A percentile compares a stretch with the other conserved stretches of the same genome.
phyloP scores from a whole-genome alignment of 192 early-diverging fungal species.

The Jimgerdemannia lactiflua region DNA sequence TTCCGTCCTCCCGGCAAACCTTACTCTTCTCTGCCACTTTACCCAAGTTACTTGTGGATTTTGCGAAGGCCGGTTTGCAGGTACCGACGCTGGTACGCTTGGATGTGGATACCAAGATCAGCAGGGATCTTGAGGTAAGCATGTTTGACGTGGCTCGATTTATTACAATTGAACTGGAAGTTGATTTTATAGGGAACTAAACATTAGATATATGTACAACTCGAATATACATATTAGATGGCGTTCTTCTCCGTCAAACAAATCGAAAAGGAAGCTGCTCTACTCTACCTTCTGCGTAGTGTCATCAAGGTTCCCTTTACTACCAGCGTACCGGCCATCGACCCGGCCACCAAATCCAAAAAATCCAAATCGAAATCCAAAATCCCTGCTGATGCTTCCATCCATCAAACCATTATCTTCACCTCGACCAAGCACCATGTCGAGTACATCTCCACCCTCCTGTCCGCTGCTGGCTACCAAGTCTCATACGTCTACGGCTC shows the following conservation, averaged over 20 bases:
- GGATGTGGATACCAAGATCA: conserved; percentile 95
- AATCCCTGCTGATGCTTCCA: conserved; percentile 19
- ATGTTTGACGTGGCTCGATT: neutral
- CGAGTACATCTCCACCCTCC: conserved; percentile 83
- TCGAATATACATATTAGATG: conserved; percentile 42
- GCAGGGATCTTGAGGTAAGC: conserved; percentile 80
- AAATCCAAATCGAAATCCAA: conserved; percentile 38
- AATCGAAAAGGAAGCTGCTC: conserved; percentile 86
- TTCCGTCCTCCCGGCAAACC: conserved; percentile 87
- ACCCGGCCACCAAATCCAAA: conserved; percentile 32
- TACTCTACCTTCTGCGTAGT: conserved; percentile 79
- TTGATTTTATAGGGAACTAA: too few relatives aligned
- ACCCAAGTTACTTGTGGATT: conserved; percentile 90
- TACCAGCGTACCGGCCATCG: conserved; percentile 35
- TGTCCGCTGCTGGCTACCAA: conserved; percentile 66
- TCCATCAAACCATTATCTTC: conserved; percentile 90
- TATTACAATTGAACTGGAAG: neutral
- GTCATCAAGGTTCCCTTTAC: conserved; percentile 68
- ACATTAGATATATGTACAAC: too few relatives aligned
- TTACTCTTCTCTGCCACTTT: conserved; percentile 95
- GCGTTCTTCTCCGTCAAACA: conserved; percentile 86
- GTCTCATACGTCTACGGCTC: conserved; percentile 93
- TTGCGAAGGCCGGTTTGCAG: conserved; percentile 94
- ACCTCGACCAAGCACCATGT: conserved; percentile 98
- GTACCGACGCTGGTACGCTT: conserved; percentile 92